A percentile compares a stretch with the other conserved stretches of the same genome.
These are phyloP conservation scores for Colletotrichum cereale DNA, from an alignment of 2,329 filamentous ascomycete species.

Conservation along the genomic window DNA sequence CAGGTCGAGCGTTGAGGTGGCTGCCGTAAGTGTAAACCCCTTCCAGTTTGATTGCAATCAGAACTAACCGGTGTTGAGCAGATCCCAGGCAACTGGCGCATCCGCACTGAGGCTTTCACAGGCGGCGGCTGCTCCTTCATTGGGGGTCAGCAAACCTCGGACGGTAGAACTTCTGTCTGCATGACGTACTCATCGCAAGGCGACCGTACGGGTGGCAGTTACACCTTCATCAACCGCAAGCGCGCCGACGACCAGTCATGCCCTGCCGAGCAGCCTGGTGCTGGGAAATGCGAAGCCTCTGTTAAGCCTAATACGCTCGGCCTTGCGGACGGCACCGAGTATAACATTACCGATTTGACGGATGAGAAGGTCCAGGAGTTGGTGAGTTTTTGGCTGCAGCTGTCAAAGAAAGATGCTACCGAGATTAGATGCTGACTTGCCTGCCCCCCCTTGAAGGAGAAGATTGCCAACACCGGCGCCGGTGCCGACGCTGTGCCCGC, in stretches of 20 bases:
- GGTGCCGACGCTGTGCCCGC: constrained; percentile 29
- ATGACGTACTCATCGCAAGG: constrained; percentile 22
- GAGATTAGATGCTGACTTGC: constrained; percentile 5
- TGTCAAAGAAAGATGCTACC: background rate
- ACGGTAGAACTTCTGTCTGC: background rate
- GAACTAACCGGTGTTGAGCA: background rate
- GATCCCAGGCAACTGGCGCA: constrained; percentile 34
- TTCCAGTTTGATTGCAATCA: background rate
- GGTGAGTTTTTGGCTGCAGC: background rate
- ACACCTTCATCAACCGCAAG: constrained; percentile 30
- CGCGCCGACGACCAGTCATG: constrained; percentile 24
- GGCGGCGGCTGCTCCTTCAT: constrained; percentile 14
- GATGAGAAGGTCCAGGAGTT: constrained; percentile 25
- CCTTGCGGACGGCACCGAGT: constrained; percentile 29
- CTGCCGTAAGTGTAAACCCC: constrained; percentile 21
- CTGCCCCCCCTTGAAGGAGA: constrained; percentile 10
- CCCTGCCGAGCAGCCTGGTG: constrained; percentile 26
- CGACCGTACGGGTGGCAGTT: constrained; percentile 23
- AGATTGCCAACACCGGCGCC: constrained; percentile 21
- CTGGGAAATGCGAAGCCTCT: constrained; percentile 25
- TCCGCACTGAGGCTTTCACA: constrained; percentile 13
- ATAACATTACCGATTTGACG: constrained; percentile 23
- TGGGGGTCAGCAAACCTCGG: constrained; percentile 5
- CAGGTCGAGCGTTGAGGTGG: constrained; percentile 13
- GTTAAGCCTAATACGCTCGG: constrained; percentile 18